phyloP scores from a whole-genome alignment of 352 stramenopile species.

The Pythium brassicae region DNA sequence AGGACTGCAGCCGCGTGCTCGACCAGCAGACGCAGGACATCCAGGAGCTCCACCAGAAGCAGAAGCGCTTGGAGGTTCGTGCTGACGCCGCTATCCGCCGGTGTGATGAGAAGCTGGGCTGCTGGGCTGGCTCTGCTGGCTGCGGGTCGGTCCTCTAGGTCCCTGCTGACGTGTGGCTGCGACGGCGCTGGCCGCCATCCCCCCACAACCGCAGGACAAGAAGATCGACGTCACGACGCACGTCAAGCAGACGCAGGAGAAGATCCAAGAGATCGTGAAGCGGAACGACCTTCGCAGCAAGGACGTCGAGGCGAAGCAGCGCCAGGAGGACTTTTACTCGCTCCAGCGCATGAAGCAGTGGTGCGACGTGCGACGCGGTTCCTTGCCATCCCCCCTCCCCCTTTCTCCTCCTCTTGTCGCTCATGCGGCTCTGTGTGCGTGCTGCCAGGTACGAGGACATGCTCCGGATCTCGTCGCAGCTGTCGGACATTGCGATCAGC shows the following conservation, averaged over 20 bases:
- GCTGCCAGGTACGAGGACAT: constrained; percentile 58
- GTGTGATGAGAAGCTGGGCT: too few species aligned
- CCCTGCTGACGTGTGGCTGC: too few species aligned
- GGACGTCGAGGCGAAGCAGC: constrained; percentile 66
- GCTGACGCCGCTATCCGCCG: too few species aligned
- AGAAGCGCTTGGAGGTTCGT: constrained; percentile 54
- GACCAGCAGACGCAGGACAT: constrained; percentile 70
- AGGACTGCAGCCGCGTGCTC: constrained; percentile 71
- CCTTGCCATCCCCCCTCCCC: background rate
- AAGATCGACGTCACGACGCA: constrained; percentile 70
- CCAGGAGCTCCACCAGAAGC: constrained; percentile 63
- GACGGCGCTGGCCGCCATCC: too few species aligned
- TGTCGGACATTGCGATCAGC: constrained; percentile 54
- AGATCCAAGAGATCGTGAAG: constrained; percentile 48
- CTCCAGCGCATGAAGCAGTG: constrained; percentile 75
- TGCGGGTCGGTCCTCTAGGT: too few species aligned
- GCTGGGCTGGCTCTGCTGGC: background rate
- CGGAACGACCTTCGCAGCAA: constrained; percentile 69
- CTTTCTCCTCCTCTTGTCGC: too few species aligned
- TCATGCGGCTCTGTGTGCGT: too few species aligned
- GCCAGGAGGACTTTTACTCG: constrained; percentile 63
- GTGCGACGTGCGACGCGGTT: constrained; percentile 18
- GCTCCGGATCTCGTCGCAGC: constrained; percentile 39
- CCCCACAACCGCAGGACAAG: constrained; percentile 35
- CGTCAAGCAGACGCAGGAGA: constrained; percentile 56